Percentiles rank a stretch among this genome's conserved stretches.
Evolutionary conservation across 2,329 filamentous ascomycete genomes (phyloP).

Genomic region (Cytospora schulzeri): DNA sequence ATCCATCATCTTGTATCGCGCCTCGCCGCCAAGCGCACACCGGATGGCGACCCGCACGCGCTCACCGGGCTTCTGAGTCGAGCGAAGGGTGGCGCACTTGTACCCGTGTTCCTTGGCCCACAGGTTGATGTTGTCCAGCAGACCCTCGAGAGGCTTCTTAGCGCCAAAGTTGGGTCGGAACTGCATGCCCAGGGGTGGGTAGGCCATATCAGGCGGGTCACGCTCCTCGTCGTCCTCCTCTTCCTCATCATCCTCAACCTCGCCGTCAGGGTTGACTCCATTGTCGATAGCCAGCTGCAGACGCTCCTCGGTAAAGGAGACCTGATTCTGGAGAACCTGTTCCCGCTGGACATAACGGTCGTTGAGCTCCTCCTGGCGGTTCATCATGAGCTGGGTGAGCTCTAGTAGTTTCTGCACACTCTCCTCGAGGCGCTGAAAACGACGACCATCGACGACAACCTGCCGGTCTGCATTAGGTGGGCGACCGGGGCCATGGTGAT

Average conservation of each 20-base stretch:
- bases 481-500: conserved; percentile 22
- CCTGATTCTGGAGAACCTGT: conserved; percentile 24
- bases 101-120: conserved; percentile 29
- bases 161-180: conserved; percentile 29
- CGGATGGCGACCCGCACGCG: conserved; percentile 27
- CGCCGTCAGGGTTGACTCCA: conserved; percentile 14
- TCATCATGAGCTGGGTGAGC: conserved; percentile 30
- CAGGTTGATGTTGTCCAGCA: conserved; percentile 29
- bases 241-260: conserved; percentile 19
- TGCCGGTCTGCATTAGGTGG: conserved; percentile 25
- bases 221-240: conserved; percentile 28
- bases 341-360: conserved; percentile 26
- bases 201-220: conserved; percentile 28
- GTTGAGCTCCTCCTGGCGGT: conserved; percentile 30
- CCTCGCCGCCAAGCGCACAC: conserved; percentile 28
- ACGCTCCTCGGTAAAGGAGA: conserved; percentile 24
- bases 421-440: conserved; percentile 28
- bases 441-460: conserved; percentile 24
- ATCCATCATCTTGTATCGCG: conserved; percentile 28
- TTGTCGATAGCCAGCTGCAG: conserved; percentile 25
- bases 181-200: conserved; percentile 28
- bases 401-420: conserved; percentile 27
- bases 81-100: conserved; percentile 28
- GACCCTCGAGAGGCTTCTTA: conserved; percentile 28
- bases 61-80: conserved; percentile 28